Base-by-base conservation (phyloP, 495 filamentous ascomycete genomes). In the Neurospora intermedia region DNA sequence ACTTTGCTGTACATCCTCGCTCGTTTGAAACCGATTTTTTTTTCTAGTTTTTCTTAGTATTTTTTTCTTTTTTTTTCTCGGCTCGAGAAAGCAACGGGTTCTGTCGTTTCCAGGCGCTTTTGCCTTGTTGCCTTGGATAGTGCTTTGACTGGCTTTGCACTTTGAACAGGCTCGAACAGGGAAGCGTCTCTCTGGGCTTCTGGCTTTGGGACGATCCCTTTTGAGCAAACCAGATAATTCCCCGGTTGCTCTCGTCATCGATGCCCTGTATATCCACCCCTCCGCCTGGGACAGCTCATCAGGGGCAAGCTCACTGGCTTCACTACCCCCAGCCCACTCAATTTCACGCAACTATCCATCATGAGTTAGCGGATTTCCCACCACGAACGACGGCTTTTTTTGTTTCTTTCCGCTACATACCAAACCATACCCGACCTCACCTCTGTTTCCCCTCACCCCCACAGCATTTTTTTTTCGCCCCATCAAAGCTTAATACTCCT, bases 331-430 rank as follows among this genome's bases (percentile, higher is more conserved):
- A 77, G 75, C 75, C 74, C 74, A 75, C 71, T 62, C 62, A 71
- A 45, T 66, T 66, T 66, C 27, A 66, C 54, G 27, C 54, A 77
- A 48, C 70, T 73, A 74, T 73, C 54, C 77, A 78, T 79, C 78
- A 82, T 82, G 80, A 79, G 77, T 78, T 80, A 82, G 79, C 72
- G 69, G 38, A 72, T 45, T 75, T 74, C 73, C 77, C 73, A 69
- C 73, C 62, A 69, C 72, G 69, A 39, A 72, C 77, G 73, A 70
- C 69, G 72, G 70, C 71, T 77, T 73, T 69, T 76, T 76, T 71
- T 73, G 62, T 72, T 76, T 75, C 78, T 72, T 76, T 74, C 69
- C 72, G 71, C 54, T 35, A 66, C 54, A 66, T 66, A 66, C 54
- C 27, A 66, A 66, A 31, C 27, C 27, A 66, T 66, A 66, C 54